Evolutionary conservation across 352 stramenopile species (phyloP), one percentile per base, ranked within the genome.

Genomic region (Globisporangium mamillatum): DNA sequence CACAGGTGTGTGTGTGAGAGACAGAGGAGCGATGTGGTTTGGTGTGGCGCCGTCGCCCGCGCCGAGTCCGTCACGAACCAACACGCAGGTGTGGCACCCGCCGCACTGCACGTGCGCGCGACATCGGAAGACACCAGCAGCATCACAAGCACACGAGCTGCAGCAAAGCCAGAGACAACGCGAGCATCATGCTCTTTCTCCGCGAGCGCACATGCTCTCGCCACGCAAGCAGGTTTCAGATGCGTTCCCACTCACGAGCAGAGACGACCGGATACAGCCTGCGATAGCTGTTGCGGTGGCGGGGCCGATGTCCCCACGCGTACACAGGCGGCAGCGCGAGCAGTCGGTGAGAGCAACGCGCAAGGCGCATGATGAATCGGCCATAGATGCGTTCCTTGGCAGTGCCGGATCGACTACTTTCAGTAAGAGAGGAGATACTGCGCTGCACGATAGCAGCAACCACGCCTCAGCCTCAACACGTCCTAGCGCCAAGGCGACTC

Each of bases 11-110:
- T n/a, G 20, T 20, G 4, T 20, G 4, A 61, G 20, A 32, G 22
- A 22, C 1, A 44, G 38, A 46, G 5, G 12, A n/a, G 9, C 25
- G n/a, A 91, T 91, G 83, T 91, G 83, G 81, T 90, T 91, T 63
- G 81, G 83, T 70, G 66, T 91, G 54, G 83, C 83, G 24, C 83
- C 83, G n/a, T 62, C 66, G 3, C 48, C 65, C n/a, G 72, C 75
- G 64, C 64, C 72, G 14, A 74, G 69, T 27, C 63, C 74, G 24
- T 84, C 77, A 29, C 77, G 79, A 9, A 75, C 74, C 24, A 76
- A 77, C 50, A 76, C 80, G 22, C 72, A 77, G 67, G 60, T 66
- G n/a, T 72, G 63, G 63, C 78, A 83, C 53, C 75, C 77, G 36
- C 72, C 71, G 24, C 65, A 79, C 32, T 84, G 77, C 54, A 74